These are phyloP conservation scores for Dioscorea cayenensis DNA, from an alignment of 116 monocot genomes.

Conservation along the genomic window DNA sequence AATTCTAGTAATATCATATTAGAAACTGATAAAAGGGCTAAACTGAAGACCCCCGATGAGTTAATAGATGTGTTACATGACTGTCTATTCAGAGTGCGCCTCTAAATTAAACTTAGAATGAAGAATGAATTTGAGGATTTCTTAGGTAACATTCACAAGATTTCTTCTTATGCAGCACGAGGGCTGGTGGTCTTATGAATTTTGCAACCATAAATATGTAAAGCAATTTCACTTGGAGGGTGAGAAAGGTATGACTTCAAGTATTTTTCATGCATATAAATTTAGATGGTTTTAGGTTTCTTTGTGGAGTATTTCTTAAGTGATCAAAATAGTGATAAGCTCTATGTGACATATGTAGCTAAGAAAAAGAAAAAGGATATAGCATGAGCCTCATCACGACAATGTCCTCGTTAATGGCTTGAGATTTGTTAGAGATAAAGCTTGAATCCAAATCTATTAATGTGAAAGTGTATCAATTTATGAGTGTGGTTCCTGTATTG, in stretches of 20 bases:
- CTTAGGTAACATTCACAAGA: background rate
- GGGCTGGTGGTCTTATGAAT: slow-evolving; percentile 98
- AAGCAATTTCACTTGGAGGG: slow-evolving; percentile 78
- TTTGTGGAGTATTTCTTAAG: no score
- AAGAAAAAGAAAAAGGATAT: no score
- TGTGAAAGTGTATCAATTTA: no score
- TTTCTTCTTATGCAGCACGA: slow-evolving; percentile 54
- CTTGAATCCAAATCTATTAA: no score
- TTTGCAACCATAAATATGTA: slow-evolving; percentile 71
- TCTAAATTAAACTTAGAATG: background rate
- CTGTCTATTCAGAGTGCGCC: slow-evolving; percentile 72
- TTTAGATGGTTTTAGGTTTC: no score
- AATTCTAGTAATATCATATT: slow-evolving; percentile 61
- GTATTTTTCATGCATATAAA: background rate
- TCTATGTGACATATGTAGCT: no score
- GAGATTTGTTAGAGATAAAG: no score
- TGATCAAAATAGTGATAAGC: no score
- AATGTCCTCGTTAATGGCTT: no score
- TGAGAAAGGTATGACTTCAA: slow-evolving; percentile 47
- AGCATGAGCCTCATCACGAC: no score
- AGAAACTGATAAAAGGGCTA: slow-evolving; percentile 52
- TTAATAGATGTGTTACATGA: slow-evolving; percentile 64
- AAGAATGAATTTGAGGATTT: background rate
- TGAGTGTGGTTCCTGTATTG: no score
- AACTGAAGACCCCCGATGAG: slow-evolving; percentile 89